Evolutionary conservation across 2,329 filamentous ascomycete species (phyloP).

Genomic region (Aspergillus melleus): DNA sequence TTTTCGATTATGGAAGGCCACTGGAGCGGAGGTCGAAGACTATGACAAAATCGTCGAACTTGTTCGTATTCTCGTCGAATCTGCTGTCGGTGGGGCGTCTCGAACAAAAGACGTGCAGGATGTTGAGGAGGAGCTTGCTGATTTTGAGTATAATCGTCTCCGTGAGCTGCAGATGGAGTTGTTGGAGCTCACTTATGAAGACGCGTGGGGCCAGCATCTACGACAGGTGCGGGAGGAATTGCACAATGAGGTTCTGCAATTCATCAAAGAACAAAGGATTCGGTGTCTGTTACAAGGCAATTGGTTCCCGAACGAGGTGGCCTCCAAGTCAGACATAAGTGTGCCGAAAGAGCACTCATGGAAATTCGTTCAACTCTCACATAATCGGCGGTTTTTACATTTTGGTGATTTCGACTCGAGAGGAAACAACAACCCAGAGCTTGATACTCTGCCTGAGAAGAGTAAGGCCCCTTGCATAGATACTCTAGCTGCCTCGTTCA

Average conservation of each 20-base stretch:
- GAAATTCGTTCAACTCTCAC: slow-evolving; percentile 84
- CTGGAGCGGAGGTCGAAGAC: slow-evolving; percentile 79
- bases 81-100: slow-evolving; percentile 78
- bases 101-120: slow-evolving; percentile 82
- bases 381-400: slow-evolving; percentile 87
- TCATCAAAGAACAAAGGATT: slow-evolving; percentile 95
- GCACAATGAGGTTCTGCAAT: slow-evolving; percentile 86
- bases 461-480: slow-evolving; percentile 43
- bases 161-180: slow-evolving; percentile 92
- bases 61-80: slow-evolving; percentile 84
- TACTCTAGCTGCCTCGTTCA: background rate
- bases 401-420: slow-evolving; percentile 79
- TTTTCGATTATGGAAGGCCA: slow-evolving; percentile 88
- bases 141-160: slow-evolving; percentile 76
- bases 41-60: slow-evolving; percentile 93
- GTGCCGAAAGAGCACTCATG: slow-evolving; percentile 54
- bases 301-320: slow-evolving; percentile 71
- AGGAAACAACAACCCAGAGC: slow-evolving; percentile 62
- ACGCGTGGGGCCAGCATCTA: slow-evolving; percentile 89
- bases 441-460: slow-evolving; percentile 75
- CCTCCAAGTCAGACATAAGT: slow-evolving; percentile 51
- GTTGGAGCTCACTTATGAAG: slow-evolving; percentile 86
- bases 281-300: slow-evolving; percentile 83
- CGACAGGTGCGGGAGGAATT: slow-evolving; percentile 88
- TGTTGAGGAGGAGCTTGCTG: slow-evolving; percentile 82